These are phyloP conservation scores for Leccinum insigne DNA, from an alignment of 1,284 basidiomycete species.

Conservation along the genomic window DNA sequence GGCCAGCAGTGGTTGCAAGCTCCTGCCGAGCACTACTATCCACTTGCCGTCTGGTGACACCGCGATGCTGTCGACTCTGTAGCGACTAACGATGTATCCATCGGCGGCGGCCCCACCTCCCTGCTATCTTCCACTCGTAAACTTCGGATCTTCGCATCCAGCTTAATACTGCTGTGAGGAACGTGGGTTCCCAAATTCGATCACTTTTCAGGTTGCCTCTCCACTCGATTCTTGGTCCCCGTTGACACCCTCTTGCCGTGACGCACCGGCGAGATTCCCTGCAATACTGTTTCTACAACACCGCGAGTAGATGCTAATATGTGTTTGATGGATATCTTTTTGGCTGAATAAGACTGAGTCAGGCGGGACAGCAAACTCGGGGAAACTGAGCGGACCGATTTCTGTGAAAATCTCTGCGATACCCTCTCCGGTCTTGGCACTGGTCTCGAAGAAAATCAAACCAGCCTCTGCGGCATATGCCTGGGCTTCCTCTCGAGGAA, in stretches of 20 bases:
- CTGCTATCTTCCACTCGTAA: not conserved
- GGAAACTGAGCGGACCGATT: conserved; percentile 66
- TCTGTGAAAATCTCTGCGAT: conserved; percentile 98
- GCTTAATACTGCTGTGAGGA: not conserved
- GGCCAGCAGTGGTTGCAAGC: not conserved
- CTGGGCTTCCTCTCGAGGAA: conserved; percentile 92
- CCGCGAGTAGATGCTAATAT: conserved; percentile 79
- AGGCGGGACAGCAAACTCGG: not conserved
- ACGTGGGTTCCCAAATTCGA: no score
- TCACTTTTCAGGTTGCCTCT: no score
- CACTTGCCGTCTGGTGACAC: not conserved
- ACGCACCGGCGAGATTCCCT: conserved; percentile 51
- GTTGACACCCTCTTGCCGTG: conserved; percentile 47
- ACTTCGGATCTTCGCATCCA: not conserved
- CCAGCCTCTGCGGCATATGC: conserved; percentile 95
- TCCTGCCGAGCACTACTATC: not conserved
- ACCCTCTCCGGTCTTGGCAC: conserved; percentile 97
- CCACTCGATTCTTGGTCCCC: no score
- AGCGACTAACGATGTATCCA: not conserved
- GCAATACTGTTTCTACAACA: conserved; percentile 58
- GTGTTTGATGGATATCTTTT: conserved; percentile 95
- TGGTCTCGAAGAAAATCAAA: conserved; percentile 96
- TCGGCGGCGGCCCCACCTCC: not conserved
- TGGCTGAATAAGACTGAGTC: conserved; percentile 54
- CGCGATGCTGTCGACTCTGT: not conserved